Percentiles rank a stretch among this genome's conserved stretches.
Conservation (phyloP, 2,329 filamentous ascomycete species). For the Claviceps sp. region DNA sequence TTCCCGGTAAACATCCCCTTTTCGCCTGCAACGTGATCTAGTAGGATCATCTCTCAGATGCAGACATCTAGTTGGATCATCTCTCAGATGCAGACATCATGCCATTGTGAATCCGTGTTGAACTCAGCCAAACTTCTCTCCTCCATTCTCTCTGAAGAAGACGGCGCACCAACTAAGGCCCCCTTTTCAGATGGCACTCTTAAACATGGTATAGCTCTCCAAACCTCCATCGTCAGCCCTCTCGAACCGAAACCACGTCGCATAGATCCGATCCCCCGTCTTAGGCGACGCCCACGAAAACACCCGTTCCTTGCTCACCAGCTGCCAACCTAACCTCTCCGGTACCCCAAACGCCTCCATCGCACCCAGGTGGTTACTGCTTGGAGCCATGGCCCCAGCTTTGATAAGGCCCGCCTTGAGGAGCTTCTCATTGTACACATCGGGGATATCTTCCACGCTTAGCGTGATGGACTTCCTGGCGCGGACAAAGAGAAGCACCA, state of each 20-base stretch:
- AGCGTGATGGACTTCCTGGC: conserved; percentile 1
- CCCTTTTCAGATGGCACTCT: background rate
- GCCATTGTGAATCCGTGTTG: too few relatives aligned
- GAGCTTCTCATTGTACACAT: background rate
- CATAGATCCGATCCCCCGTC: background rate
- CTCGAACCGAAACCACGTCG: background rate
- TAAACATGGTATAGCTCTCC: background rate
- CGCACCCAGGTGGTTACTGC: background rate
- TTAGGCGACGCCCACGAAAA: background rate
- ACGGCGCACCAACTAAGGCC: too few relatives aligned
- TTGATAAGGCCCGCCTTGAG: background rate
- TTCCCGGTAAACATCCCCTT: too few relatives aligned
- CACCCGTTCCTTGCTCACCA: background rate
- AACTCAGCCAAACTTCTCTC: too few relatives aligned
- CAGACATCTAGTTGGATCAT: too few relatives aligned
- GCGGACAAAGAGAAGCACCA: background rate
- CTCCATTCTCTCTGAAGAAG: too few relatives aligned
- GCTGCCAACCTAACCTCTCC: background rate
- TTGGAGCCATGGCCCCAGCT: too few relatives aligned
- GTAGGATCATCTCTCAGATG: too few relatives aligned
- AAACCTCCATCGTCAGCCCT: background rate
- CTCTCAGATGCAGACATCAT: too few relatives aligned
- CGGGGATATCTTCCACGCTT: background rate
- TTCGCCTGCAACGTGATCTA: too few relatives aligned
- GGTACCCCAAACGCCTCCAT: background rate